These are phyloP conservation scores for Pinus tabuliformis DNA, from an alignment of 75 land plant species.

Conservation along the genomic window DNA sequence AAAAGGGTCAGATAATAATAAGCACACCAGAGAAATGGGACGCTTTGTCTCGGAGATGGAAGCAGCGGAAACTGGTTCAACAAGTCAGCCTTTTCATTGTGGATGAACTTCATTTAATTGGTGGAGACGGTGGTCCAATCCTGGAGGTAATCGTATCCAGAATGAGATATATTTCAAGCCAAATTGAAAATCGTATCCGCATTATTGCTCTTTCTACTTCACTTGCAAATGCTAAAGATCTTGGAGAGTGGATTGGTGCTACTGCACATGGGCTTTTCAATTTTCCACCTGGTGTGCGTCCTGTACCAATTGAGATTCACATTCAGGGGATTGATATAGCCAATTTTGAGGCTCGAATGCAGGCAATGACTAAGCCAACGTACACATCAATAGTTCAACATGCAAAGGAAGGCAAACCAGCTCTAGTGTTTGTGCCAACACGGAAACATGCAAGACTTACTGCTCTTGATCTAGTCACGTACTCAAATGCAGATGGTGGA, in stretches of 20 bases:
- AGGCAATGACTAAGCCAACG: constrained; percentile 91
- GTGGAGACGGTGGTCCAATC: constrained; percentile 85
- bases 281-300: constrained; percentile 89
- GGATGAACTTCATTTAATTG: constrained; percentile 93
- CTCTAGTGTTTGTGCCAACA: constrained; percentile 91
- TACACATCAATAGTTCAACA: constrained; percentile 85
- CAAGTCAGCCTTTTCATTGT: constrained; percentile 85
- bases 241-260: constrained; percentile 98
- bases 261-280: constrained; percentile 95
- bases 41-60: constrained; percentile 89
- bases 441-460: constrained; percentile 83
- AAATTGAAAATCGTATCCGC: constrained; percentile 65
- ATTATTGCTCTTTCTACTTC: constrained; percentile 91
- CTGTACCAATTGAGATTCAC: constrained; percentile 88
- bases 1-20: constrained; percentile 78
- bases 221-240: constrained; percentile 96
- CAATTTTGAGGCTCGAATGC: constrained; percentile 95
- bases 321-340: constrained; percentile 95
- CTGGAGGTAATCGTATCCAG: constrained; percentile 91
- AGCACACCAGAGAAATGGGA: constrained; percentile 98
- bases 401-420: constrained; percentile 80
- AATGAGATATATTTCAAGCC: constrained; percentile 88
- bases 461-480: constrained; percentile 75
- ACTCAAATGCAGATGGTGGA: constrained; percentile 49
- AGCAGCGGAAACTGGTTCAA: constrained; percentile 82